A percentile compares a stretch with the other conserved stretches of the same genome.
Evolutionary conservation across 2,329 filamentous ascomycete genomes (phyloP).

Genomic region (Trichoderma brevicompactum): DNA sequence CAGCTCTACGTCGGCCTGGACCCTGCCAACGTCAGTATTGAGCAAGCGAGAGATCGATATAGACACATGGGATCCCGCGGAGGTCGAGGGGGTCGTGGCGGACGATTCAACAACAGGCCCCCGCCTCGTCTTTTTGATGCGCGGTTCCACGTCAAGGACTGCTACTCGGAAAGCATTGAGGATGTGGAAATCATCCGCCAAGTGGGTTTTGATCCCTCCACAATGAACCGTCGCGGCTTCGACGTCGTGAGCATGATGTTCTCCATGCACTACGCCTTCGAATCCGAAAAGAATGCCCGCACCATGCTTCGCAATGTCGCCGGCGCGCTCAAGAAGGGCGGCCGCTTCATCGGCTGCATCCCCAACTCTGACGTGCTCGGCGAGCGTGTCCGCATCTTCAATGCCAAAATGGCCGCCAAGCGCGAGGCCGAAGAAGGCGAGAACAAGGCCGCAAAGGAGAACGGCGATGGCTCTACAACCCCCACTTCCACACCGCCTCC

Average conservation of each 20-base stretch:
- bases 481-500: slow-evolving; percentile 36
- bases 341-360: slow-evolving; percentile 91
- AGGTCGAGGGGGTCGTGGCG: slow-evolving; percentile 59
- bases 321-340: slow-evolving; percentile 87
- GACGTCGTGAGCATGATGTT: slow-evolving; percentile 99
- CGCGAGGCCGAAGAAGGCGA: slow-evolving; percentile 45
- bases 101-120: slow-evolving; percentile 50
- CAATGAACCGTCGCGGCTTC: slow-evolving; percentile 79
- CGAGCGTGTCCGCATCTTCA: slow-evolving; percentile 75
- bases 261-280: slow-evolving; percentile 98
- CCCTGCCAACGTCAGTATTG: slow-evolving; percentile 88
- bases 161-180: slow-evolving; percentile 82
- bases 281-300: slow-evolving; percentile 85
- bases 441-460: slow-evolving; percentile 31
- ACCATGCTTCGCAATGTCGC: slow-evolving; percentile 94
- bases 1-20: slow-evolving; percentile 93
- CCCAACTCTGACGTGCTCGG: slow-evolving; percentile 95
- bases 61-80: slow-evolving; percentile 68
- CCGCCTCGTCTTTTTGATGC: slow-evolving; percentile 73
- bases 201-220: slow-evolving; percentile 81
- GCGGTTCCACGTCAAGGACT: slow-evolving; percentile 89
- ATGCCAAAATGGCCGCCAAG: slow-evolving; percentile 55
- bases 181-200: slow-evolving; percentile 80
- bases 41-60: slow-evolving; percentile 87
- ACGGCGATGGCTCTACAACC: slow-evolving; percentile 34